Conservation (phyloP, 2,329 filamentous ascomycete genomes). For the Setomelanomma holmii region DNA sequence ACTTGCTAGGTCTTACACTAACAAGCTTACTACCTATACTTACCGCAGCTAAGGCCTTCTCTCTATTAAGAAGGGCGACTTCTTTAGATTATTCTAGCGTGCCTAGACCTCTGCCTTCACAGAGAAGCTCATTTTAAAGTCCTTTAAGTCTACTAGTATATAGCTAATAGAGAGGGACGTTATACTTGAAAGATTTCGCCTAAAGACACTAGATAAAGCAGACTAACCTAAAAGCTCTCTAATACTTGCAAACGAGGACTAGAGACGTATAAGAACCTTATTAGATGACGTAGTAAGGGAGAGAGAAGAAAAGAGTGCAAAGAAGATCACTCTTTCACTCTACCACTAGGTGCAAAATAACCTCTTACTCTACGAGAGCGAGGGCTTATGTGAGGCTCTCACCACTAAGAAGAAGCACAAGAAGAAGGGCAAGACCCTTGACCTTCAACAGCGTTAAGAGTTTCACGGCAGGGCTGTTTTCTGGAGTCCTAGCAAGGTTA, state of each 20-base stretch:
- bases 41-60: no score
- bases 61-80: no score
- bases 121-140: background rate
- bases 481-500: no score
- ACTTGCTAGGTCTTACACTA: no score
- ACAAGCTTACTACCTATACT: no score
- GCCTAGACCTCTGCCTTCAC: background rate
- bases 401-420: background rate
- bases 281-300: background rate
- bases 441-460: background rate
- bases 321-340: no score
- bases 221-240: background rate
- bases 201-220: background rate
- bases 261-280: background rate
- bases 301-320: no score
- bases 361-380: background rate
- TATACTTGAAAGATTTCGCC: background rate
- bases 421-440: background rate
- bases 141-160: no score
- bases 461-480: background rate
- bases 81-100: constrained; percentile 3
- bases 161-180: background rate
- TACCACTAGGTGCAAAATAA: background rate
- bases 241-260: background rate
- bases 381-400: background rate